Base-by-base conservation (phyloP, 371 early-diverging fungal genomes). In the Dichotomocladium elegans region DNA sequence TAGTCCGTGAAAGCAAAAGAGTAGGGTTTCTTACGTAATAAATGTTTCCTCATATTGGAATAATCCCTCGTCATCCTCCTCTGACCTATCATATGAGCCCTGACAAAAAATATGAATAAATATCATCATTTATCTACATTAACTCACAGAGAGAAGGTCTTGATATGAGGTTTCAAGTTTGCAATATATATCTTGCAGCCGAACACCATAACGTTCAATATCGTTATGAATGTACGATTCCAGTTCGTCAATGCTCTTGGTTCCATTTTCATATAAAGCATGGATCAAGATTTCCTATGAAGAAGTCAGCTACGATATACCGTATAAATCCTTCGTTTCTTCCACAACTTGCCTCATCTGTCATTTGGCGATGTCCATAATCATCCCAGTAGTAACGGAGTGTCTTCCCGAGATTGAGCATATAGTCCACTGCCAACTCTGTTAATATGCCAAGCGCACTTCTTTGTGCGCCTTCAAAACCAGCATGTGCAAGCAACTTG, bases 391-490 rank as follows among this genome's bases (percentile, higher is more conserved):
- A 97, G 1, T 74, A 58, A 21, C 89, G 79, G 33, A 95, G 58
- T 2, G 90, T 91, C 60, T 83, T 86, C 12, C 94, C 95, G 17
- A 95, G 70, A 58, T 90, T 95, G 37, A 74, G 37, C 33, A 97
- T 66, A 58, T 89, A 92, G 43, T 93, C 87, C 30, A 72, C 71
- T 19, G 85, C 79, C 22, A 93, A 74, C 52, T 93, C 95, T 15
- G 87, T 85, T 45, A 93, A 54, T n/a, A 90, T 75, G 30, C 83
- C 67, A 52, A 94, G 55, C 17, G 94, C 90, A 17, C 61, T 66
- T 55, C 58, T 45, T 59, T 84, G 60, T 61, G 82, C 65, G 61
- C 83, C 85, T 66, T 96, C 95, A 74, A 95, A 96, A 12, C 97
- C 97, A 26, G 89, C 80, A 63, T 96, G 94, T 34, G 86, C 77